A percentile compares a stretch with the other conserved stretches of the same genome.
These are phyloP conservation scores for Suhomyces maxii DNA, from an alignment of 1,139 yeast genomes.

Conservation along the genomic window DNA sequence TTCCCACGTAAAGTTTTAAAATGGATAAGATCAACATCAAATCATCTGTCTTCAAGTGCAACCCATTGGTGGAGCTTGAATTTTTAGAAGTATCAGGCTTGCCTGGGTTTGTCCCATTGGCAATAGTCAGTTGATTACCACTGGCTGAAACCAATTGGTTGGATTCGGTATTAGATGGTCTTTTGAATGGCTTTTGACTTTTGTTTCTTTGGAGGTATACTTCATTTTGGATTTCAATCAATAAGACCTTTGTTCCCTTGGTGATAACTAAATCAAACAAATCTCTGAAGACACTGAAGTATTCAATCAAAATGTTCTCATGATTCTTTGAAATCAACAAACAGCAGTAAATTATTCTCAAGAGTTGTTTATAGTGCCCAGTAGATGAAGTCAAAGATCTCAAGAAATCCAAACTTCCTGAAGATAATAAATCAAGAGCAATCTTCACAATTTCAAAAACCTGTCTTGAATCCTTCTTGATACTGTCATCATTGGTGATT, in stretches of 20 bases:
- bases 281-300: constrained; percentile 53
- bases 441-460: constrained; percentile 42
- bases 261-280: constrained; percentile 61
- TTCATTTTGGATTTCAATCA: constrained; percentile 59
- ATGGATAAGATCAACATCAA: constrained; percentile 62
- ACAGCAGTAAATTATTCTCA: constrained; percentile 56
- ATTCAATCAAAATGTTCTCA: constrained; percentile 40
- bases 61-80: neutral
- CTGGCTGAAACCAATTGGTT: neutral
- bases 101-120: constrained; percentile 19
- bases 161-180: neutral
- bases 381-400: constrained; percentile 38
- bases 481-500: constrained; percentile 30
- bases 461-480: constrained; percentile 27
- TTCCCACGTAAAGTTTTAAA: constrained; percentile 54
- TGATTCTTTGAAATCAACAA: constrained; percentile 46
- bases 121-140: neutral
- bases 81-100: neutral
- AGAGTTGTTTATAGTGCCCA: constrained; percentile 56
- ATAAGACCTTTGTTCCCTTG: constrained; percentile 54
- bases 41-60: constrained; percentile 39
- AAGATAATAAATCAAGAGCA: constrained; percentile 43
- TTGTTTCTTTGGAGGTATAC: constrained; percentile 31
- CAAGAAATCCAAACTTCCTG: constrained; percentile 48
- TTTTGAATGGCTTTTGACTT: neutral